Base-by-base conservation (phyloP, 768 basidiomycete species). In the Hemileccinum rubropunctum region DNA sequence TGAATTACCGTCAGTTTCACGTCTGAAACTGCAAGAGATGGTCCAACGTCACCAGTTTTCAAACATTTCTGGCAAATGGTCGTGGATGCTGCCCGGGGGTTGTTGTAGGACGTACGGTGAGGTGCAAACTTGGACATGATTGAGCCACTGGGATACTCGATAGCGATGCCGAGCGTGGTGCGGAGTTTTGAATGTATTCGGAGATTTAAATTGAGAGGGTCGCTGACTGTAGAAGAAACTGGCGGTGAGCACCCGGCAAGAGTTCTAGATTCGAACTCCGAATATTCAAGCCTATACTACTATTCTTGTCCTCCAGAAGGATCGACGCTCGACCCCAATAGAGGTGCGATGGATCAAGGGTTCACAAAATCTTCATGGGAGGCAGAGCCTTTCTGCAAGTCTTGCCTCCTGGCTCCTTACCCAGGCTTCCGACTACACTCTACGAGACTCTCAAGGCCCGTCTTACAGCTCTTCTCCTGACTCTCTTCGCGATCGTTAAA, bases 11-110 rank as follows among this genome's bases (percentile, higher is more conserved):
- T 42, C 42, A 12, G 34, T 26, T 23, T 39, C 27, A 15, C 34
- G 17, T 38, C 18, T 34, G 59, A 57, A 45, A 61, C 9, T 28
- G 47, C 27, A 13, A 14, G 2, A 27, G n/a, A 32, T 10, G 13
- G 17, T 6, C 39, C 15, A 14, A 33, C 28, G 36, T 48, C 28
- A 84, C 88, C 89, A 64, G 77, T 75, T 28, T 75, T 72, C 17
- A 93, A 76, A 57, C 91, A 93, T 69, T 88, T 92, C 66, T 93
- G 91, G 66, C 91, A 93, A 32, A 87, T 62, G 0, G 91, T 92
- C 0, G 79, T 78, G 2, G 80, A 68, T 1, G 77, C 79, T 23
- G 88, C 81, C 7, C 80, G 75, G 13, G 88, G 84, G 42, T 77
- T 79, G 65, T 80, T 86, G 34, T 72, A 69, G 3, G 83, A 79